Percentiles rank a stretch among this genome's conserved stretches.
Conservation (phyloP, 805 yeast genomes). For the Candida wancherniae region DNA sequence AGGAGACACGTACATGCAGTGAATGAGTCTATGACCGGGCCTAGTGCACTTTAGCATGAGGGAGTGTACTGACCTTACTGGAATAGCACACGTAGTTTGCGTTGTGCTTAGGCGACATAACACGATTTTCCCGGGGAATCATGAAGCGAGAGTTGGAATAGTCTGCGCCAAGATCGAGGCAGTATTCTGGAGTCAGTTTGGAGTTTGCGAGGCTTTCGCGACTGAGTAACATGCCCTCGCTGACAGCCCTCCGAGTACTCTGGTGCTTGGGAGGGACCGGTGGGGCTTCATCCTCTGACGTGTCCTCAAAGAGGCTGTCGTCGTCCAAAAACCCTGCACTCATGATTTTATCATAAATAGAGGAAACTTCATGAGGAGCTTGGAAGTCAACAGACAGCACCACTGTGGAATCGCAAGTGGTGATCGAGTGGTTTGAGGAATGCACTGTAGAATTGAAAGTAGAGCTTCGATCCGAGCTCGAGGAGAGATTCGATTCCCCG, state of each 20-base stretch:
- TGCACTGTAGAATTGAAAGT: too few relatives aligned
- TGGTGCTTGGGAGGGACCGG: constrained; percentile 9
- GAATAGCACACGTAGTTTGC: too few relatives aligned
- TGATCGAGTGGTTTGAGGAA: too few relatives aligned
- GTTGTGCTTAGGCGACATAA: too few relatives aligned
- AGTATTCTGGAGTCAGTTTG: constrained; percentile 4
- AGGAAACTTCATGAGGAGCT: constrained; percentile 1
- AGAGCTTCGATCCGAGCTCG: too few relatives aligned
- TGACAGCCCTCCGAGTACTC: constrained; percentile 1
- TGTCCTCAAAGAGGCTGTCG: constrained; percentile 1
- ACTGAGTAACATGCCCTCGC: not conserved
- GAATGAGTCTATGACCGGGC: too few relatives aligned
- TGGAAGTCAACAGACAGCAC: constrained; percentile 7
- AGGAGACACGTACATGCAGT: too few relatives aligned
- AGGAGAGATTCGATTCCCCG: too few relatives aligned
- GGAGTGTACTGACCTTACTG: too few relatives aligned
- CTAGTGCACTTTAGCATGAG: too few relatives aligned
- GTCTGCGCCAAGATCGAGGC: constrained; percentile 17
- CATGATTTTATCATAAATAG: constrained; percentile 1
- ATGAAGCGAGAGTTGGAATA: constrained; percentile 17
- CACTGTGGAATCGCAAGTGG: too few relatives aligned
- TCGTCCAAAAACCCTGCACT: not conserved
- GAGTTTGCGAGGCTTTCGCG: not conserved
- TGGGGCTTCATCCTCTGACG: constrained; percentile 2
- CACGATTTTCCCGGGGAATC: constrained; percentile 11